phyloP scores from a whole-genome alignment of 2,329 filamentous ascomycete genomes.

The Chrysosphaeria jannelii region DNA sequence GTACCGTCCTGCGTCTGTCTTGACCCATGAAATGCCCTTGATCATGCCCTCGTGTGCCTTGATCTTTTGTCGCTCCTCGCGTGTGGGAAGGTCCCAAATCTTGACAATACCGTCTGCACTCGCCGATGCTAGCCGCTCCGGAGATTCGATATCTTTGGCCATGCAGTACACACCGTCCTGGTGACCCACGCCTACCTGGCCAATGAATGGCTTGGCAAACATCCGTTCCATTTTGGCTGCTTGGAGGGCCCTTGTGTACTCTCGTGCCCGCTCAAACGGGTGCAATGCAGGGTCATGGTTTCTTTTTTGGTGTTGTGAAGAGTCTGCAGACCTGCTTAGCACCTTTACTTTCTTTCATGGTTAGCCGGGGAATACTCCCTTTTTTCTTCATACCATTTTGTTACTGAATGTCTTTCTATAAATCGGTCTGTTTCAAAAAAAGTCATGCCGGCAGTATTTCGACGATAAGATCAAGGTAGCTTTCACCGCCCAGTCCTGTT shows the following conservation, averaged over 20 bases:
- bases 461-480: not conserved
- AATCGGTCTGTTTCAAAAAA: not conserved
- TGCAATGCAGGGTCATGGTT: slow-evolving; percentile 44
- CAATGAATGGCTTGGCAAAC: slow-evolving; percentile 42
- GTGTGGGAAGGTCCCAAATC: slow-evolving; percentile 27
- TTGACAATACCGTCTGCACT: slow-evolving; percentile 85
- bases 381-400: not conserved
- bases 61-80: slow-evolving; percentile 40
- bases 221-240: slow-evolving; percentile 82
- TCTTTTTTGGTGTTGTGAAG: slow-evolving; percentile 5
- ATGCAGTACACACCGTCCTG: slow-evolving; percentile 71
- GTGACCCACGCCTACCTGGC: slow-evolving; percentile 65
- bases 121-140: slow-evolving; percentile 51
- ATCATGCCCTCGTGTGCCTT: slow-evolving; percentile 38
- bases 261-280: slow-evolving; percentile 69
- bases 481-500: not conserved
- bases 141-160: slow-evolving; percentile 46
- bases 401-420: not conserved
- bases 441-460: not conserved
- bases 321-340: slow-evolving; percentile 3
- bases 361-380: no score
- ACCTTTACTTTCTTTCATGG: slow-evolving; percentile 5
- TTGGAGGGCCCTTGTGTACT: slow-evolving; percentile 41
- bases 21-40: slow-evolving; percentile 35
- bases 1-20: slow-evolving; percentile 20